Conservation (phyloP, 768 basidiomycete genomes). For the Suillus occidentalis region DNA sequence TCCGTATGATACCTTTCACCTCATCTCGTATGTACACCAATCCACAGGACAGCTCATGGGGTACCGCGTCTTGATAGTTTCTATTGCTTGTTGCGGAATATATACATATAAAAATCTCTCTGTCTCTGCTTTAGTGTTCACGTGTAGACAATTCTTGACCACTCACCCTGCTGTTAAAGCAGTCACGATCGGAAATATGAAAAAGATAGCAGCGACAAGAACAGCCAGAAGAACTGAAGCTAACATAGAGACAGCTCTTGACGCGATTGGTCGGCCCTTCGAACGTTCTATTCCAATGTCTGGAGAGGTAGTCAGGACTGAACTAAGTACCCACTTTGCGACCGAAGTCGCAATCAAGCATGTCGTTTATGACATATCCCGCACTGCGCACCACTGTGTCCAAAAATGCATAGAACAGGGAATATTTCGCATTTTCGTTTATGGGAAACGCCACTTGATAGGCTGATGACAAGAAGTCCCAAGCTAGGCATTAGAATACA, state of each 20-base stretch:
- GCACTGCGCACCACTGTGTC: slow-evolving; percentile 38
- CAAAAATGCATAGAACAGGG: not conserved
- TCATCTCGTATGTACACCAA: too few relatives aligned
- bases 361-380: slow-evolving; percentile 57
- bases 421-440: not conserved
- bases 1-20: too few relatives aligned
- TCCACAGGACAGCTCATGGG: too few relatives aligned
- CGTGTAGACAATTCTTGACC: not conserved
- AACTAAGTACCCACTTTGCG: slow-evolving; percentile 44
- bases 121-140: too few relatives aligned
- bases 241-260: not conserved
- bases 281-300: not conserved
- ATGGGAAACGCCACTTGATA: not conserved
- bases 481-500: not conserved
- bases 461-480: not conserved
- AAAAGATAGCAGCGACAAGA: not conserved
- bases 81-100: too few relatives aligned
- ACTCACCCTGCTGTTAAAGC: not conserved
- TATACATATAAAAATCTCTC: too few relatives aligned
- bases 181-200: not conserved
- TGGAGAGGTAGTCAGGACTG: not conserved
- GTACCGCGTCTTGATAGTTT: too few relatives aligned
- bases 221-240: not conserved
- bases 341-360: slow-evolving; percentile 52
- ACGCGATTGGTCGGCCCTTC: not conserved